A percentile compares a stretch with the other conserved stretches of the same genome.
Conservation (phyloP, 1,139 yeast genomes). For the Suhomyces bribrorum region DNA sequence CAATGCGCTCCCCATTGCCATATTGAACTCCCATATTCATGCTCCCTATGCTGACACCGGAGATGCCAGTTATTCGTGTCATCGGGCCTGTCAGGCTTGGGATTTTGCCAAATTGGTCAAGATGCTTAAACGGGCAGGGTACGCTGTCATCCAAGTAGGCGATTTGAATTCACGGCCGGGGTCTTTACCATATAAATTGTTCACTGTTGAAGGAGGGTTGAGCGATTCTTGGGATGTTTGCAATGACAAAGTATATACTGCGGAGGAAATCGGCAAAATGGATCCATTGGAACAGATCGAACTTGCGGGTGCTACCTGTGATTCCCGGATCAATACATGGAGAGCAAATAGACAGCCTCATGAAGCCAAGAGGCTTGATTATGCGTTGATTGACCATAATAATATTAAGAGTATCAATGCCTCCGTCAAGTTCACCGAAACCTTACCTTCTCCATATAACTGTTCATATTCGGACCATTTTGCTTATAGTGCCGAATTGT, state of each 20-base stretch:
- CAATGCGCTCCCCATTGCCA: constrained; percentile 61
- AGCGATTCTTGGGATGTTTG: constrained; percentile 82
- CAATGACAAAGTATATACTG: constrained; percentile 32
- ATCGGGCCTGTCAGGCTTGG: constrained; percentile 96
- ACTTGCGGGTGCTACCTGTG: constrained; percentile 86
- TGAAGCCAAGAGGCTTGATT: constrained; percentile 90
- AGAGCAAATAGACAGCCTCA: constrained; percentile 57
- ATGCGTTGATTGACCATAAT: constrained; percentile 70
- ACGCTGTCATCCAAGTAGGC: constrained; percentile 86
- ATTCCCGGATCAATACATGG: constrained; percentile 86
- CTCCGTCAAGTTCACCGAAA: constrained; percentile 70
- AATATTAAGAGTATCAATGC: constrained; percentile 58
- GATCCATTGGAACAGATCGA: constrained; percentile 67
- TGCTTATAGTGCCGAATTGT: constrained; percentile 69
- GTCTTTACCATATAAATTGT: constrained; percentile 73
- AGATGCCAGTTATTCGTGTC: constrained; percentile 87
- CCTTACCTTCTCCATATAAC: constrained; percentile 55
- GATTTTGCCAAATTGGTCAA: constrained; percentile 73
- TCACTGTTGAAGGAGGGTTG: constrained; percentile 69
- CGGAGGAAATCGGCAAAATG: constrained; percentile 50
- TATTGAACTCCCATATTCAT: constrained; percentile 93
- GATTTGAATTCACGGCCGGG: constrained; percentile 90
- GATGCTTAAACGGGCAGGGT: constrained; percentile 68
- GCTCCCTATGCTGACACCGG: constrained; percentile 88
- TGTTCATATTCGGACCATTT: constrained; percentile 89